Evolutionary conservation across 768 basidiomycete genomes (phyloP), one percentile per base, ranked within the genome.

Genomic region (Rhodotorula babjevae): DNA sequence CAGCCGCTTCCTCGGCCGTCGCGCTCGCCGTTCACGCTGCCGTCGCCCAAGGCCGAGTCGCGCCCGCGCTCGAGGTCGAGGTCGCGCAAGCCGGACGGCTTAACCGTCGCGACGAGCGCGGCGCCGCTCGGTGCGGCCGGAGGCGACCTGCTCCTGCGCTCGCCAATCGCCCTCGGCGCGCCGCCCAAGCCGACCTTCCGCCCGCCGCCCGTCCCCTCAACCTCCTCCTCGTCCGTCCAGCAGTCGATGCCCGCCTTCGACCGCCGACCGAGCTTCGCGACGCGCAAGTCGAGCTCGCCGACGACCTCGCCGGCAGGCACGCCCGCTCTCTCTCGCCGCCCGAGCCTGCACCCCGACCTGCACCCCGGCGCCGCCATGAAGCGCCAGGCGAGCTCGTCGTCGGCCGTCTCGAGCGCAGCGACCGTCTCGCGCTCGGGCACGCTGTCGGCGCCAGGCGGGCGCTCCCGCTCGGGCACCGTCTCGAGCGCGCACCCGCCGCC

Each of bases 251-350:
- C 56, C 33, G 18, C 56, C 19, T 57, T 63, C 42, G 56, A 16
- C 29, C 71, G 71, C 15, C 65, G 70, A n/a, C 70, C 70, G 12
- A 63, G 61, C 29, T 47, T 71, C 14, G 65, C 66, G 18, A 55
- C 55, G 36, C 36, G 59, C 12, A 21, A 50, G 25, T 61, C 70
- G 8, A 27, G 57, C 25, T 29, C 63, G 27, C 33, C 52, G 50
- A 42, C 52, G 25, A 36, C 62, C 15, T 60, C 59, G 6, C 59
- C 59, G 4, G 23, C 25, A 5, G 27, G 40, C 14, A 60, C 59
- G 40, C 59, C 59, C 0, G 4, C 27, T 3, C 40, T 60, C 1
- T 18, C 19, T 8, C 59, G 59, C 27, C 61, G 53, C 0, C 64
- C 64, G 12, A 47, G 55, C 23, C 56, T 58, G 21, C 65, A 65